Percentiles rank a stretch among this genome's conserved stretches.
Evolutionary conservation across 495 filamentous ascomycete species (phyloP).

Genomic region (Umbilicaria muhlenbergii): DNA sequence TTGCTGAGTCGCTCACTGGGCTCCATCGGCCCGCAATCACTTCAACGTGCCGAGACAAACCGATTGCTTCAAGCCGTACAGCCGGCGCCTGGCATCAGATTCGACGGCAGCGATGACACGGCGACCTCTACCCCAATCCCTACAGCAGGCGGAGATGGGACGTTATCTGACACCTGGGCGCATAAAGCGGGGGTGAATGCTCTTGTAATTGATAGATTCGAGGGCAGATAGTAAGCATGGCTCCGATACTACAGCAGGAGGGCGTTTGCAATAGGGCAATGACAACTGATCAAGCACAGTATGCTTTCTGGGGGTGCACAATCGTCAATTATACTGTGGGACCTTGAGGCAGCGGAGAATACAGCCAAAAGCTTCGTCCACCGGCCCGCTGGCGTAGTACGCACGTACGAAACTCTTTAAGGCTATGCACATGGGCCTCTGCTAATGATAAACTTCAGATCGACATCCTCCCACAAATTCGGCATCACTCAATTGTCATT

Average conservation of each 20-base stretch:
- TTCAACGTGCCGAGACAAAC: constrained; percentile 47
- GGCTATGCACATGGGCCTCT: constrained; percentile 12
- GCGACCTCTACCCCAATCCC: constrained; percentile 1
- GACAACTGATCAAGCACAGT: constrained; percentile 24
- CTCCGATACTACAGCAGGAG: not conserved
- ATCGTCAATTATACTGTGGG: constrained; percentile 66
- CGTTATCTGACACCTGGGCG: constrained; percentile 26
- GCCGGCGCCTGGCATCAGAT: constrained; percentile 45
- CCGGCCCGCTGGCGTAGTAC: constrained; percentile 23
- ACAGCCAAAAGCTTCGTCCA: constrained; percentile 27
- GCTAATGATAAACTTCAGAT: not conserved
- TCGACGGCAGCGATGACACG: constrained; percentile 39
- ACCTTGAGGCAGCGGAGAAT: constrained; percentile 43
- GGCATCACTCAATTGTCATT: constrained; percentile 75
- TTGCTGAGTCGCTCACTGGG: constrained; percentile 60
- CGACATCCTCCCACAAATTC: constrained; percentile 46
- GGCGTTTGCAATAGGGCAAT: not conserved
- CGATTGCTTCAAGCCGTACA: constrained; percentile 44
- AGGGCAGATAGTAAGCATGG: constrained; percentile 51
- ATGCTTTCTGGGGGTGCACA: constrained; percentile 74
- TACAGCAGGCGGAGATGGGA: too few relatives aligned
- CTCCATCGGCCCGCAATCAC: constrained; percentile 37
- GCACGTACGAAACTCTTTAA: not conserved
- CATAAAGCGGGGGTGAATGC: constrained; percentile 65
- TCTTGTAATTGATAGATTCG: constrained; percentile 59